These are phyloP conservation scores for Backusella psychrophila DNA, from an alignment of 192 early-diverging fungal genomes.

Conservation along the genomic window DNA sequence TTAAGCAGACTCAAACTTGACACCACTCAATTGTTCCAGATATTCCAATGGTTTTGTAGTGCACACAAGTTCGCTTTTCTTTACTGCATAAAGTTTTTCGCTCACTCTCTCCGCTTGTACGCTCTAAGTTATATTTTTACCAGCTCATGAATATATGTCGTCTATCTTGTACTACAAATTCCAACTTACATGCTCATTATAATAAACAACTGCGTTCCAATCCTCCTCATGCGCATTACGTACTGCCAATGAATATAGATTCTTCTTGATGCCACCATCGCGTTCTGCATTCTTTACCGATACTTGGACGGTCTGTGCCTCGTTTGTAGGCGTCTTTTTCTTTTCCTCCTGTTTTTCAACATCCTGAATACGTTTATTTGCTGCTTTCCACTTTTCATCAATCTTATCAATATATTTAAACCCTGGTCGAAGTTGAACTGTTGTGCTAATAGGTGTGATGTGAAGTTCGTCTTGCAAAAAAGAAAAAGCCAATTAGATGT, in stretches of 20 bases:
- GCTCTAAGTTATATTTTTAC: conserved; percentile 12
- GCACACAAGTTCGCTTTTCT: conserved; percentile 33
- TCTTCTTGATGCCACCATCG: conserved; percentile 58
- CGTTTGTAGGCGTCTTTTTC: conserved; percentile 25
- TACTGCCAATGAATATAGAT: conserved; percentile 58
- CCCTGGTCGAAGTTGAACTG: conserved; percentile 84
- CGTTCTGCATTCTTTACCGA: conserved; percentile 60
- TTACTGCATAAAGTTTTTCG: conserved; percentile 34
- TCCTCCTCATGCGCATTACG: conserved; percentile 67
- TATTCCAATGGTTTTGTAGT: conserved; percentile 35
- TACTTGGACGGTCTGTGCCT: conserved; percentile 51
- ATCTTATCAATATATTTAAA: conserved; percentile 92
- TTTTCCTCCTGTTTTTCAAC: conserved; percentile 67
- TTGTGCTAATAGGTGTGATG: conserved; percentile 70
- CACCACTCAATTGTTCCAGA: conserved; percentile 22
- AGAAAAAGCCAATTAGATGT: neutral
- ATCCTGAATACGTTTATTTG: conserved; percentile 56
- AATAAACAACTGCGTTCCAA: conserved; percentile 68
- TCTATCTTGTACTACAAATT: neutral
- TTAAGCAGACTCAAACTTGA: neutral
- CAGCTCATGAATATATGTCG: no score
- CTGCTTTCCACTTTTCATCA: conserved; percentile 75
- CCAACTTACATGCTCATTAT: conserved; percentile 50
- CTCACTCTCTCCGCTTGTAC: conserved; percentile 32
- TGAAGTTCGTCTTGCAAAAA: conserved; percentile 71